These are phyloP conservation scores for Exophiala bonariae DNA, from an alignment of 2,329 filamentous ascomycete genomes.

Conservation along the genomic window DNA sequence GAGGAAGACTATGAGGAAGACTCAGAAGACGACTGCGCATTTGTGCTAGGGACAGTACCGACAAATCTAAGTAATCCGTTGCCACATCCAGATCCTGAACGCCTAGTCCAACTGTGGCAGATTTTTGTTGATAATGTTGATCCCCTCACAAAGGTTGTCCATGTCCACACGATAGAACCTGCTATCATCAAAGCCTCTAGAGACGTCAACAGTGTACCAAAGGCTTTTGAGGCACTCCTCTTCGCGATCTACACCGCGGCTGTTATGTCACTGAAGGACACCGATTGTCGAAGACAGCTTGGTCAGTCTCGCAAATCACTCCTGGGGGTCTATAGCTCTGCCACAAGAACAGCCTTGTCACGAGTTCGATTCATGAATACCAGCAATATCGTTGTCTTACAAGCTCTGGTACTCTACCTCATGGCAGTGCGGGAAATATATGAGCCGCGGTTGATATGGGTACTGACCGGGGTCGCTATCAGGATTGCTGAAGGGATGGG, in stretches of 20 bases:
- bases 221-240: conserved; percentile 32
- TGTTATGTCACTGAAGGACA: conserved; percentile 32
- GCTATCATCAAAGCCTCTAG: conserved; percentile 28
- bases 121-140: conserved; percentile 30
- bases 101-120: conserved; percentile 30
- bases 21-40: conserved; percentile 26
- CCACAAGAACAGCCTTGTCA: conserved; percentile 25
- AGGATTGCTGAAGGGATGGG: conserved; percentile 69
- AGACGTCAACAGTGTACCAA: conserved; percentile 22
- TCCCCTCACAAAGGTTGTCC: conserved; percentile 30
- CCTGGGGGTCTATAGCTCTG: conserved; percentile 26
- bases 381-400: conserved; percentile 56
- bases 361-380: conserved; percentile 25
- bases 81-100: conserved; percentile 23
- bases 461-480: conserved; percentile 61
- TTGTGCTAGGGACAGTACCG: conserved; percentile 24
- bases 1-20: conserved; percentile 14
- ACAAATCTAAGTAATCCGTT: conserved; percentile 6
- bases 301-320: conserved; percentile 27
- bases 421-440: conserved; percentile 59
- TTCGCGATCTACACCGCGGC: conserved; percentile 36
- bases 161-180: conserved; percentile 30
- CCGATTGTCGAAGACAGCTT: conserved; percentile 25
- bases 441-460: conserved; percentile 61
- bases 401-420: conserved; percentile 60